phyloP scores from a whole-genome alignment of 352 stramenopile genomes.

The Phytophthora tubulina region DNA sequence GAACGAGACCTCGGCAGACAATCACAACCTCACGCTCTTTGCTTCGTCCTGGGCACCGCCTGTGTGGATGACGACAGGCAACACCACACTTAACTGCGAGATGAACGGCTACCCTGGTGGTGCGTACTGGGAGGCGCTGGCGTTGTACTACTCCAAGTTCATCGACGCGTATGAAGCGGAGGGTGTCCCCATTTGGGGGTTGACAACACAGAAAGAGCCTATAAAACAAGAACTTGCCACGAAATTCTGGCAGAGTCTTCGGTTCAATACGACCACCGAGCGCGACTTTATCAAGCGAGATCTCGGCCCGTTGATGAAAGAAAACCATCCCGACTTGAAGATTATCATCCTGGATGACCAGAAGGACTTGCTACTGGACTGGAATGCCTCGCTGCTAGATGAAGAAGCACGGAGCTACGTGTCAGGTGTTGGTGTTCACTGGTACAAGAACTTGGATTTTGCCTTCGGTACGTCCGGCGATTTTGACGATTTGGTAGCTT shows the following conservation, averaged over 20 bases:
- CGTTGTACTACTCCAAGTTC: constrained; percentile 87
- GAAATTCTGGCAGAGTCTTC: constrained; percentile 63
- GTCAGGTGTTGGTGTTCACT: constrained; percentile 88
- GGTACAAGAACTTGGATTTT: constrained; percentile 83
- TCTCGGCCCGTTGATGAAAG: constrained; percentile 67
- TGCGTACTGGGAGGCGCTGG: constrained; percentile 65
- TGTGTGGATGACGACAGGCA: constrained; percentile 83
- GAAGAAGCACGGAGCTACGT: constrained; percentile 73
- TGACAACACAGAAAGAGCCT: constrained; percentile 87
- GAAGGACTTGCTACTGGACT: constrained; percentile 60
- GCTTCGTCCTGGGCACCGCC: constrained; percentile 80
- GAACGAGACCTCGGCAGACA: constrained; percentile 42
- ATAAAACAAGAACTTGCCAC: constrained; percentile 40
- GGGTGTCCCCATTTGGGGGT: constrained; percentile 67
- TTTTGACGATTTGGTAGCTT: constrained; percentile 58
- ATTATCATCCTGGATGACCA: constrained; percentile 86
- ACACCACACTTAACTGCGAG: constrained; percentile 54
- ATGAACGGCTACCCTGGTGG: constrained; percentile 54
- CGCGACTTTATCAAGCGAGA: constrained; percentile 74
- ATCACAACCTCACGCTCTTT: constrained; percentile 68
- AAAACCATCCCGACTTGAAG: constrained; percentile 73
- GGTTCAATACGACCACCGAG: constrained; percentile 44
- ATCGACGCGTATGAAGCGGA: constrained; percentile 67
- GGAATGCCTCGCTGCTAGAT: constrained; percentile 55
- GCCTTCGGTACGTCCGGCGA: constrained; percentile 50